phyloP scores from a whole-genome alignment of 2,329 filamentous ascomycete genomes.

The Lecanoromycetidae sp. region DNA sequence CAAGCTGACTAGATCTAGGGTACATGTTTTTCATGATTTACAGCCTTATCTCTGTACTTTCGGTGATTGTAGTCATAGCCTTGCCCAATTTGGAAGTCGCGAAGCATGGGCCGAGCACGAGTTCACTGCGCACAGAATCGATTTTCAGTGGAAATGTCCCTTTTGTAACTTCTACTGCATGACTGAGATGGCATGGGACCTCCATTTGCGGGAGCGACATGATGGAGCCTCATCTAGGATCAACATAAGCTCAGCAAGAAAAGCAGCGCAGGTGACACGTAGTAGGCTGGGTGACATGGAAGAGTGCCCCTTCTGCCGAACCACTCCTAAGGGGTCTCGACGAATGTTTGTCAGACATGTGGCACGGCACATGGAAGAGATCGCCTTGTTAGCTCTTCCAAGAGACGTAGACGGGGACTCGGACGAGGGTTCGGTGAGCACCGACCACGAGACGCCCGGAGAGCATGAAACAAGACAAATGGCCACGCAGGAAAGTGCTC shows the following conservation, averaged over 20 bases:
- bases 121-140: slow-evolving; percentile 12
- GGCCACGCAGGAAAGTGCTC: too few relatives aligned
- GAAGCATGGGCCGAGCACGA: slow-evolving; percentile 17
- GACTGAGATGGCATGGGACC: background rate
- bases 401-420: background rate
- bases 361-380: slow-evolving; percentile 13
- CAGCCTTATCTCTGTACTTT: slow-evolving; percentile 20
- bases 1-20: slow-evolving; percentile 7
- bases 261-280: background rate
- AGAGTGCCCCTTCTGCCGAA: slow-evolving; percentile 11
- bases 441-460: background rate
- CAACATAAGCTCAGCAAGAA: background rate
- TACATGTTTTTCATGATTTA: slow-evolving; percentile 19
- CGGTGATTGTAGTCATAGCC: slow-evolving; percentile 5
- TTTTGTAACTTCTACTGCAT: too few relatives aligned
- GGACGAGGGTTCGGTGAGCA: background rate
- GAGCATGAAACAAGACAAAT: background rate
- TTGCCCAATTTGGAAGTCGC: slow-evolving; percentile 13
- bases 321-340: background rate
- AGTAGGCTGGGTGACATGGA: background rate
- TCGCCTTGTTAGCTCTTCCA: slow-evolving; percentile 12
- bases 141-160: slow-evolving; percentile 10
- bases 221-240: background rate
- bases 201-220: slow-evolving; percentile 7
- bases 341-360: slow-evolving; percentile 12